Conservation (phyloP, 2,329 filamentous ascomycete genomes). For the Rhynchosporium secalis region DNA sequence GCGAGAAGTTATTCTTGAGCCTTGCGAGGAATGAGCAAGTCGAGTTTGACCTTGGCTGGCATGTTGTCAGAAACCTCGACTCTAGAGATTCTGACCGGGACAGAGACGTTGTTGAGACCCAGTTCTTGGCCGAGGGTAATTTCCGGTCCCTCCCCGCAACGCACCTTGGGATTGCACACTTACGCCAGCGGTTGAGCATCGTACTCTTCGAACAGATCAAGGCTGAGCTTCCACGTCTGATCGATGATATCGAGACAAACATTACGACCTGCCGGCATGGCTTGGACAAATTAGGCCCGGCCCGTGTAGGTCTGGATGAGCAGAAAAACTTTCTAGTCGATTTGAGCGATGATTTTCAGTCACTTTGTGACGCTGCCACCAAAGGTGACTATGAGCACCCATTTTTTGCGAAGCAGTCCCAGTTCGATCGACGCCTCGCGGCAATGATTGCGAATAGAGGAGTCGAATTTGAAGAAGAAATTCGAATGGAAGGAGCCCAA, state of each 20-base stretch:
- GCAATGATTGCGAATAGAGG: conserved; percentile 21
- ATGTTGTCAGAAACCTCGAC: conserved; percentile 50
- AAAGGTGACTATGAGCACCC: conserved; percentile 35
- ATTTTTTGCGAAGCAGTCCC: conserved; percentile 21
- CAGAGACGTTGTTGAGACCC: conserved; percentile 9
- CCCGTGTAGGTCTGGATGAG: conserved; percentile 17
- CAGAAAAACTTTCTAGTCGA: conserved; percentile 29
- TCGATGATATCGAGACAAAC: conserved; percentile 30
- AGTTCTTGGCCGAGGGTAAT: neutral
- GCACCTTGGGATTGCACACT: conserved; percentile 18
- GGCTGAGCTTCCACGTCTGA: conserved; percentile 23
- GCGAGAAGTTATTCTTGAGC: conserved; percentile 43
- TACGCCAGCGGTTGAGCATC: conserved; percentile 20
- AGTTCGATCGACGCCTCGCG: conserved; percentile 20
- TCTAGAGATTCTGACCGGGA: conserved; percentile 29
- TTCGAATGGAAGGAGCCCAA: conserved; percentile 16
- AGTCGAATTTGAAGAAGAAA: conserved; percentile 23
- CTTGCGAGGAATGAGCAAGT: conserved; percentile 49
- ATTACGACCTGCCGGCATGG: conserved; percentile 21
- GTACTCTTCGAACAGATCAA: conserved; percentile 24
- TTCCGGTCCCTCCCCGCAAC: conserved; percentile 17
- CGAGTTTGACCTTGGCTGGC: conserved; percentile 53
- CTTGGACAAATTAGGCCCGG: conserved; percentile 17
- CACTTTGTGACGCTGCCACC: conserved; percentile 34
- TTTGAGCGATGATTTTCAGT: conserved; percentile 35